A percentile compares a stretch with the other conserved stretches of the same genome.
These are phyloP conservation scores for Aspergillus indologenus DNA, from an alignment of 495 filamentous ascomycete genomes.

Conservation along the genomic window DNA sequence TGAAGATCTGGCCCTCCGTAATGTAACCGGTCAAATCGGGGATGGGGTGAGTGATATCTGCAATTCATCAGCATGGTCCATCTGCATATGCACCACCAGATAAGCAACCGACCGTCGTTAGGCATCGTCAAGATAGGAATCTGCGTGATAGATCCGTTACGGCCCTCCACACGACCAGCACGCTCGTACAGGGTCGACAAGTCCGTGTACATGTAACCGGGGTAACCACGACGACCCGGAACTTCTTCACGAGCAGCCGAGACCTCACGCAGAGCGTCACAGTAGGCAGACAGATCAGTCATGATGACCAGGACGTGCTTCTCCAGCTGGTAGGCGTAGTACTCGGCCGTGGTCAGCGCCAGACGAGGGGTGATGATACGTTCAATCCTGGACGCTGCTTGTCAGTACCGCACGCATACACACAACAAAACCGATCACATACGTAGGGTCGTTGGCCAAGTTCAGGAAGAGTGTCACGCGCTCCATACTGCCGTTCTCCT, in stretches of 20 bases:
- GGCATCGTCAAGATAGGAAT: constrained; percentile 99
- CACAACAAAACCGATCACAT: constrained; percentile 30
- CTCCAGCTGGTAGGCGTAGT: constrained; percentile 99
- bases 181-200: constrained; percentile 99
- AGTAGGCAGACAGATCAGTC: constrained; percentile 96
- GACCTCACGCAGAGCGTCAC: constrained; percentile 96
- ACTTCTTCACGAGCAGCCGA: constrained; percentile 99
- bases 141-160: constrained; percentile 98
- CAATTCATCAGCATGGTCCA: constrained; percentile 18
- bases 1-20: constrained; percentile 97
- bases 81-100: background rate
- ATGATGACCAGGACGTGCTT: constrained; percentile 99
- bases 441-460: constrained; percentile 98
- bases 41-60: constrained; percentile 98
- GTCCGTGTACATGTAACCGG: constrained; percentile 99
- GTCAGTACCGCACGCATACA: constrained; percentile 12
- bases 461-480: constrained; percentile 97
- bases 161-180: constrained; percentile 95
- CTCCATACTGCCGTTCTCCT: constrained; percentile 98
- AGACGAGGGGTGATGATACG: constrained; percentile 99
- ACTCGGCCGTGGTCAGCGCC: constrained; percentile 96
- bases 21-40: constrained; percentile 99
- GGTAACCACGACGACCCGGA: constrained; percentile 97
- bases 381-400: constrained; percentile 66
- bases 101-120: constrained; percentile 69